Evolutionary conservation across 352 stramenopile genomes (phyloP).

Genomic region (Pythium myriotylum): DNA sequence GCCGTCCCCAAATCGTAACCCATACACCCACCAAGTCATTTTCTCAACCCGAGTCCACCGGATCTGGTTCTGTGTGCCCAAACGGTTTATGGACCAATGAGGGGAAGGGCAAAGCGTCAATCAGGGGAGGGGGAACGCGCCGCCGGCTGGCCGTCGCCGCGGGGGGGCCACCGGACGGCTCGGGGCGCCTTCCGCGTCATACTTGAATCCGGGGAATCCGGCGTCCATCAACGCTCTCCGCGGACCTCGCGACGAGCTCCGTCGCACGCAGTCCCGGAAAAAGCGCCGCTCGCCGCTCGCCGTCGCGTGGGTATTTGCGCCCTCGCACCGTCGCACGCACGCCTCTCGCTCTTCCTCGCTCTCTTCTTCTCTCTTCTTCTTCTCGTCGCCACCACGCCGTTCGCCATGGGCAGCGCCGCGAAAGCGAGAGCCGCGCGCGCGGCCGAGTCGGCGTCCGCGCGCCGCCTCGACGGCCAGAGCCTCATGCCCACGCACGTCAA

Average conservation of each 20-base stretch:
- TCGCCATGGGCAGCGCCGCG: constrained; percentile 14
- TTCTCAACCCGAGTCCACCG: neutral
- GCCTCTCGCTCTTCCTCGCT: too few species aligned
- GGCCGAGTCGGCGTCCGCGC: constrained; percentile 9
- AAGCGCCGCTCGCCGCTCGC: too few species aligned
- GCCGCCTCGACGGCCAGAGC: constrained; percentile 16
- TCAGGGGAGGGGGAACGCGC: constrained; percentile 5
- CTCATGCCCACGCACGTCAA: constrained; percentile 25
- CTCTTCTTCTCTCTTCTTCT: too few species aligned
- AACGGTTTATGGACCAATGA: constrained; percentile 5
- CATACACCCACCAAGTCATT: constrained; percentile 14
- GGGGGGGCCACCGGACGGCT: neutral
- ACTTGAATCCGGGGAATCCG: constrained; percentile 7
- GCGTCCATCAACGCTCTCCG: constrained; percentile 9
- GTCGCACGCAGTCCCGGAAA: too few species aligned
- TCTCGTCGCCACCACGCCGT: neutral
- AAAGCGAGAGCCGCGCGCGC: constrained; percentile 18
- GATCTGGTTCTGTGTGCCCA: constrained; percentile 7
- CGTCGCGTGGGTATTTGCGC: neutral
- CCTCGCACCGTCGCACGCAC: too few species aligned
- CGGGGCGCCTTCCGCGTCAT: too few species aligned
- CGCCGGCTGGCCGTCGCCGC: neutral
- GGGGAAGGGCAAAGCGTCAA: constrained; percentile 20
- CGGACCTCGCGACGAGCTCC: neutral
- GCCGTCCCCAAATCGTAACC: too few species aligned